Percentiles rank a stretch among this genome's conserved stretches.
These are phyloP conservation scores for Xylaria sp. DNA, from an alignment of 2,329 filamentous ascomycete genomes.

Conservation along the genomic window DNA sequence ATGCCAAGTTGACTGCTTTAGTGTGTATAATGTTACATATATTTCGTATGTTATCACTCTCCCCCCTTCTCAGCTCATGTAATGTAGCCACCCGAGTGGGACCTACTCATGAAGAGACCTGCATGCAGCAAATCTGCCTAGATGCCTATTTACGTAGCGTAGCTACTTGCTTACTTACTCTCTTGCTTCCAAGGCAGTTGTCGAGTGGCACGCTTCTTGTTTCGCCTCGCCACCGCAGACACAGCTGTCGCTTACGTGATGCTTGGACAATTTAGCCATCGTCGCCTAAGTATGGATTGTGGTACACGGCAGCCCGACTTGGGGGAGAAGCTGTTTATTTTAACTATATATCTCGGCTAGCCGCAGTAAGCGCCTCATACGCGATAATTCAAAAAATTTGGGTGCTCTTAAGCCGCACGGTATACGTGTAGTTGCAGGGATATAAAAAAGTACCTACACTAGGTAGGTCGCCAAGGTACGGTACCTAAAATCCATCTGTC, in stretches of 20 bases:
- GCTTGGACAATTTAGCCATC: conserved; percentile 22
- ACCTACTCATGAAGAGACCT: conserved; percentile 22
- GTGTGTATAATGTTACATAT: conserved; percentile 32
- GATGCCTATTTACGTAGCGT: background rate
- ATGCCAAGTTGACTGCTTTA: conserved; percentile 30
- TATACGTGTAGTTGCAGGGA: conserved; percentile 24
- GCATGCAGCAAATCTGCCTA: conserved; percentile 22
- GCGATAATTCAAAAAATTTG: conserved; percentile 13
- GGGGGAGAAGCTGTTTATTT: conserved; percentile 7
- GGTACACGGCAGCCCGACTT: conserved; percentile 2
- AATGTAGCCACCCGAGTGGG: conserved; percentile 35
- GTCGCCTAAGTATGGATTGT: conserved; percentile 24
- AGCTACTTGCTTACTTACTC: background rate
- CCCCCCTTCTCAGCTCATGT: conserved; percentile 20
- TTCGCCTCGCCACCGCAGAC: conserved; percentile 18
- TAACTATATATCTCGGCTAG: conserved; percentile 13
- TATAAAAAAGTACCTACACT: conserved; percentile 10
- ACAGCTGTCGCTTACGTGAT: conserved; percentile 5
- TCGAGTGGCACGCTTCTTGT: conserved; percentile 16
- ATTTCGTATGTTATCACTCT: conserved; percentile 30
- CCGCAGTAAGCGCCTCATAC: conserved; percentile 34
- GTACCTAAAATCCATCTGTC: background rate
- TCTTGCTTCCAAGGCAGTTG: conserved; percentile 7
- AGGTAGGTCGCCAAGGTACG: conserved; percentile 21
- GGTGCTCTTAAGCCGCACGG: conserved; percentile 16